Conservation (phyloP, 2,329 filamentous ascomycete genomes). For the Scedosporium minutisporum region DNA sequence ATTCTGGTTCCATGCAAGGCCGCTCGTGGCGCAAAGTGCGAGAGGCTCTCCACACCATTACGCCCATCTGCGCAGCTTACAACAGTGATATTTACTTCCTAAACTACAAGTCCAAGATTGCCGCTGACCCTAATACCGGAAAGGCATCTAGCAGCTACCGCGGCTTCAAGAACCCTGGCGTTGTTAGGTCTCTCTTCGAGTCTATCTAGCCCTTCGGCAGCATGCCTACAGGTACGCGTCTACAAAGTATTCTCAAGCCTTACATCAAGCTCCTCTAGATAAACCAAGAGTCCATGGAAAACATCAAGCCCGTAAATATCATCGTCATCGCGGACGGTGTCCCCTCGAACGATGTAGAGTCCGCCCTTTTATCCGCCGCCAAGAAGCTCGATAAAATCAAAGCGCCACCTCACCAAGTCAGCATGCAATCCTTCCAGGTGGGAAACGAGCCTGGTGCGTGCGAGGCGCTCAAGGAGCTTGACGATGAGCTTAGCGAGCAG, state of each 20-base stretch:
- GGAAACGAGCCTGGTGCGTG: constrained; percentile 61
- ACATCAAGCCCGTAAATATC: constrained; percentile 72
- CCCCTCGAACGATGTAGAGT: constrained; percentile 70
- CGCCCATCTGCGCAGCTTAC: constrained; percentile 70
- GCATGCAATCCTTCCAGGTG: constrained; percentile 94
- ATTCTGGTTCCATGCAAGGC: constrained; percentile 79
- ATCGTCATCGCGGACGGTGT: constrained; percentile 89
- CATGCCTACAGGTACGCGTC: constrained; percentile 68
- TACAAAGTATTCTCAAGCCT: constrained; percentile 61
- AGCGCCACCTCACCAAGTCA: constrained; percentile 72
- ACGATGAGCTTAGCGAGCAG: constrained; percentile 58
- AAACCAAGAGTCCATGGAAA: constrained; percentile 28
- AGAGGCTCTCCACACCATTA: constrained; percentile 60
- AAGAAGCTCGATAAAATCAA: constrained; percentile 58
- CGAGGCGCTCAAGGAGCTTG: constrained; percentile 58
- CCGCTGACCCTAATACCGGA: constrained; percentile 19
- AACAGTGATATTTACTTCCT: constrained; percentile 84
- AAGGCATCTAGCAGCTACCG: constrained; percentile 46
- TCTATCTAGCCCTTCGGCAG: constrained; percentile 51
- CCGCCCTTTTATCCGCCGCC: constrained; percentile 56
- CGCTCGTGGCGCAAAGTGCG: constrained; percentile 67
- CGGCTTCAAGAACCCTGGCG: constrained; percentile 47
- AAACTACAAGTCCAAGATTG: constrained; percentile 48
- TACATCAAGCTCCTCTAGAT: constrained; percentile 46
- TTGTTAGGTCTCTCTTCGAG: constrained; percentile 63